phyloP scores from a whole-genome alignment of 2,329 filamentous ascomycete genomes.

The Pezicula rhizophila region DNA sequence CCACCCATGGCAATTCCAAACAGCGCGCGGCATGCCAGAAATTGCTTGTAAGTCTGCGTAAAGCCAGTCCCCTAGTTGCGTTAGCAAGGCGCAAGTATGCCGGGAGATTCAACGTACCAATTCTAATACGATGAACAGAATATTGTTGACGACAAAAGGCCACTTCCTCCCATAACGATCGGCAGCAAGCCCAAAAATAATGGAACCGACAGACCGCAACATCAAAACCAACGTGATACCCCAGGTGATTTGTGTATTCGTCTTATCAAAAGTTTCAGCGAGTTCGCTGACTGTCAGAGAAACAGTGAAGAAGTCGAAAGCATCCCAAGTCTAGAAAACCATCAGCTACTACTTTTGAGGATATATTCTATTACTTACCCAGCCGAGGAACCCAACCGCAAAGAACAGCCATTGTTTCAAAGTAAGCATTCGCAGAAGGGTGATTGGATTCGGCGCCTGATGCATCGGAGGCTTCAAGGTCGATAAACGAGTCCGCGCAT shows the following conservation, averaged over 20 bases:
- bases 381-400: conserved; percentile 65
- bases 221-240: conserved; percentile 72
- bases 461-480: conserved; percentile 54
- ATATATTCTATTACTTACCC: conserved; percentile 34
- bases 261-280: conserved; percentile 48
- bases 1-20: conserved; percentile 83
- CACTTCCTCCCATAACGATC: conserved; percentile 78
- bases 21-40: conserved; percentile 67
- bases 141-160: conserved; percentile 71
- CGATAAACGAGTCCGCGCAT: conserved; percentile 45
- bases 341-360: not conserved
- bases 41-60: conserved; percentile 56
- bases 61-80: conserved; percentile 65
- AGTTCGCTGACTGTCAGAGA: conserved; percentile 74
- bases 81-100: conserved; percentile 69
- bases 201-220: conserved; percentile 68
- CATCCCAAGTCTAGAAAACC: conserved; percentile 54
- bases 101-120: conserved; percentile 42
- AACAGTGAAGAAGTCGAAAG: conserved; percentile 78
- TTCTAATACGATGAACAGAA: conserved; percentile 66
- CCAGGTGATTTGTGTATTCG: conserved; percentile 63
- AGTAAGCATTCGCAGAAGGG: conserved; percentile 57
- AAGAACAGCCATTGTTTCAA: conserved; percentile 70
- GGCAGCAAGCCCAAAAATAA: conserved; percentile 68
- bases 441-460: conserved; percentile 64